Percentiles rank a stretch among this genome's conserved stretches.
phyloP scores from a whole-genome alignment of 495 filamentous ascomycete genomes.

The Penicillium flavigenum region DNA sequence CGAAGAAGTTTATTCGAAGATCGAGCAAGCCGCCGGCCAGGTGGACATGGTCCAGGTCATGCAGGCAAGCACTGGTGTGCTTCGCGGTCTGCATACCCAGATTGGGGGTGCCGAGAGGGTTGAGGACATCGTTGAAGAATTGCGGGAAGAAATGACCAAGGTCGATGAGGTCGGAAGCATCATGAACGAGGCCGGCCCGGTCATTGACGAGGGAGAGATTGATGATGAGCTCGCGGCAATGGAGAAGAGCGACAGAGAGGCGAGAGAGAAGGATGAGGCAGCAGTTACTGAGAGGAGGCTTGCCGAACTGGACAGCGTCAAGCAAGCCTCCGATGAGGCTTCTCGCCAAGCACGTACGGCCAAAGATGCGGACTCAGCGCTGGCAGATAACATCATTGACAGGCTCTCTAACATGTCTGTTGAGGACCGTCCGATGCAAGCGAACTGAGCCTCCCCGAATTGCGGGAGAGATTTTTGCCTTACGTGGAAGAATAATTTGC shows the following conservation, averaged over 20 bases:
- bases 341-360: slow-evolving; percentile 28
- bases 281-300: slow-evolving; percentile 46
- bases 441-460: slow-evolving; percentile 17
- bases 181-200: slow-evolving; percentile 60
- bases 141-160: slow-evolving; percentile 77
- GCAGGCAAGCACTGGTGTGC: slow-evolving; percentile 68
- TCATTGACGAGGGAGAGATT: slow-evolving; percentile 78
- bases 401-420: slow-evolving; percentile 47
- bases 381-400: slow-evolving; percentile 43
- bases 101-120: slow-evolving; percentile 76
- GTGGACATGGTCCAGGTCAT: slow-evolving; percentile 77
- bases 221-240: slow-evolving; percentile 84
- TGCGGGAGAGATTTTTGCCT: not conserved
- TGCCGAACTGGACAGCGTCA: slow-evolving; percentile 43
- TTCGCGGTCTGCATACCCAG: slow-evolving; percentile 70
- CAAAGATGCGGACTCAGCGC: slow-evolving; percentile 30
- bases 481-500: not conserved
- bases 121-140: slow-evolving; percentile 67
- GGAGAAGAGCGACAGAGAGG: slow-evolving; percentile 63
- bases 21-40: slow-evolving; percentile 83
- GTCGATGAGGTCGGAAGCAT: slow-evolving; percentile 80
- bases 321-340: slow-evolving; percentile 37
- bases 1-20: slow-evolving; percentile 73
- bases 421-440: slow-evolving; percentile 35
- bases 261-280: slow-evolving; percentile 51